Evolutionary conservation across 1,139 yeast genomes (phyloP), one percentile per base, ranked within the genome.

Genomic region (Nakaseomyces nivariensis): DNA sequence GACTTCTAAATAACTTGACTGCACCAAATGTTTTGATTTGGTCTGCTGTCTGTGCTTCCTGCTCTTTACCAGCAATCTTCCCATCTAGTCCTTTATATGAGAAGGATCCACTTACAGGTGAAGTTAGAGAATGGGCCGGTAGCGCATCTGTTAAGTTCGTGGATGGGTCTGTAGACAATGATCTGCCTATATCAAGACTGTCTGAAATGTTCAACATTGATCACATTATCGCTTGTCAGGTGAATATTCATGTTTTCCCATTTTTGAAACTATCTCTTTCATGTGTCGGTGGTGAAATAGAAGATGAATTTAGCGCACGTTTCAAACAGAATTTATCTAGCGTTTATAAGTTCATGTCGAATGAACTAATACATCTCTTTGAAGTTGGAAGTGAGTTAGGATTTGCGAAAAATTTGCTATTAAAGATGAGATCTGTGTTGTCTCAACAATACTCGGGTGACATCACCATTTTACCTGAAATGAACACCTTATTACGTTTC

Each of bases 11-110:
- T 62, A 89, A 92, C 61, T 74, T 94, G 49, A 92, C 98, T 0
- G 90, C 97, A 0, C 98, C 98, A 0, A 87, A 94, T 62, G 97
- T 90, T 4, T 75, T 92, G 22, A 83, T 92, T 41, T 84, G 96
- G 92, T 87, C 96, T 0, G 98, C 97, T 0, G 97, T 92, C 1
- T 89, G 97, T 69, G 97, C 97, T 1, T 86, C 96, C 40, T 92
- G 98, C 67, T 83, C 97, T 0, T 76, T 92, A 26, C 98, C 99
- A 0, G 86, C 96, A 1, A 76, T 92, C 2, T 94, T 92, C 64
- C 86, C 95, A 0, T 83, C 96, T 0, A 82, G 89, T 31, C 82
- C 92, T 1, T 80, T 92, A 42, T 82, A 83, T 60, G 97, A 92
- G 58, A 89, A 88, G 66, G 82, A 85, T 58, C 79, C 85, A 1